These are phyloP conservation scores for Colletotrichum sp. DNA, from an alignment of 2,329 filamentous ascomycete species.

Conservation along the genomic window DNA sequence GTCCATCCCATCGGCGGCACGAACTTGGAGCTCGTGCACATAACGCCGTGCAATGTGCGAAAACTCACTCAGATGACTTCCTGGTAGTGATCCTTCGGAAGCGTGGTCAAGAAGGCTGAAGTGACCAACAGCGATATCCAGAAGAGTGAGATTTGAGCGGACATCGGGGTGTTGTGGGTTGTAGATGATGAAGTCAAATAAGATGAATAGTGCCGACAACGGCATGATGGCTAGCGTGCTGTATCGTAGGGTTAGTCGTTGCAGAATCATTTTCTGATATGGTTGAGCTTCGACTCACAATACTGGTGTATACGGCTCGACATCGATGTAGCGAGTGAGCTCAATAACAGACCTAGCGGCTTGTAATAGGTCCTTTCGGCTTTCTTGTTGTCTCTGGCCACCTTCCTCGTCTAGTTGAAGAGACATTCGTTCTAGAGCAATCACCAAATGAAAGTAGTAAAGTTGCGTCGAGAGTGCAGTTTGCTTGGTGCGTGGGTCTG, in stretches of 20 bases:
- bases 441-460: not conserved
- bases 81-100: not conserved
- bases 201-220: not conserved
- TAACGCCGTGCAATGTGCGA: not conserved
- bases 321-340: not conserved
- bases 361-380: not conserved
- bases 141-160: not conserved
- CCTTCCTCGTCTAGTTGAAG: not conserved
- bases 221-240: not conserved
- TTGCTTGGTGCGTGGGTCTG: not conserved
- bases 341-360: not conserved
- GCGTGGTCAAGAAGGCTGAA: not conserved
- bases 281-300: not conserved
- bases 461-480: not conserved
- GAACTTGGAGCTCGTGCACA: not conserved
- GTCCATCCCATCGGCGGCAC: not conserved
- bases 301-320: not conserved
- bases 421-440: not conserved
- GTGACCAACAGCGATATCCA: not conserved
- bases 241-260: rapidly evolving
- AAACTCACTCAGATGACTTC: not conserved
- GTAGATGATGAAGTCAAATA: not conserved
- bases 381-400: not conserved
- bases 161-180: not conserved
- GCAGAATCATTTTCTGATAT: not conserved